Evolutionary conservation across 164 flowering plant genomes (phyloP).

Genomic region (Magnolia sinica): DNA sequence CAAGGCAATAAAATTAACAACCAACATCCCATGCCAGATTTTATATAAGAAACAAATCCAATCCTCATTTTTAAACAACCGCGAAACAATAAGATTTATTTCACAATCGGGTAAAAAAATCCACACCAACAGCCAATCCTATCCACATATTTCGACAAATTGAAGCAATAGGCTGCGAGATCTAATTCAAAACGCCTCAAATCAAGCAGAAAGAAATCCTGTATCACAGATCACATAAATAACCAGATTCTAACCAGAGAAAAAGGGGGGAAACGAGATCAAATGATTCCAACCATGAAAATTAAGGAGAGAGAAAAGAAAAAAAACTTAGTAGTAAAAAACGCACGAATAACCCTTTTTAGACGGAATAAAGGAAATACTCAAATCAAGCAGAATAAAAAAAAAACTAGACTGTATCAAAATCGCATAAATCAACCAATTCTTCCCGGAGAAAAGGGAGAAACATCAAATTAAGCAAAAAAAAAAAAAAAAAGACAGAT

Average conservation of each 20-base stretch:
- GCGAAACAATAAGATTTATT: too few species aligned
- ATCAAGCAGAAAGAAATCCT: neutral
- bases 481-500: neutral
- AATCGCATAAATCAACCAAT: neutral
- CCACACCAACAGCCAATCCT: neutral
- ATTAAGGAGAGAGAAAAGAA: neutral
- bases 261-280: neutral
- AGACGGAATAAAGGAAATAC: neutral
- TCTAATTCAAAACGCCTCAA: neutral
- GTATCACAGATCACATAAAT: neutral
- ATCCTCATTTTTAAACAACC: neutral
- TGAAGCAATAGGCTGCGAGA: neutral
- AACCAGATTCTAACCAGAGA: neutral
- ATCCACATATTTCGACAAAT: neutral
- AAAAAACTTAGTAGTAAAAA: neutral
- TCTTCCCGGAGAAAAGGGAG: neutral
- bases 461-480: neutral
- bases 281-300: neutral
- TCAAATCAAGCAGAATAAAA: neutral
- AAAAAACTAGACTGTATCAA: neutral
- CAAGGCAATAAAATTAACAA: too few species aligned
- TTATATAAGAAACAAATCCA: neutral
- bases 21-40: neutral
- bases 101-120: neutral
- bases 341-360: neutral